Evolutionary conservation across 129 eudicot species (phyloP).

Genomic region (Arctium lappa): DNA sequence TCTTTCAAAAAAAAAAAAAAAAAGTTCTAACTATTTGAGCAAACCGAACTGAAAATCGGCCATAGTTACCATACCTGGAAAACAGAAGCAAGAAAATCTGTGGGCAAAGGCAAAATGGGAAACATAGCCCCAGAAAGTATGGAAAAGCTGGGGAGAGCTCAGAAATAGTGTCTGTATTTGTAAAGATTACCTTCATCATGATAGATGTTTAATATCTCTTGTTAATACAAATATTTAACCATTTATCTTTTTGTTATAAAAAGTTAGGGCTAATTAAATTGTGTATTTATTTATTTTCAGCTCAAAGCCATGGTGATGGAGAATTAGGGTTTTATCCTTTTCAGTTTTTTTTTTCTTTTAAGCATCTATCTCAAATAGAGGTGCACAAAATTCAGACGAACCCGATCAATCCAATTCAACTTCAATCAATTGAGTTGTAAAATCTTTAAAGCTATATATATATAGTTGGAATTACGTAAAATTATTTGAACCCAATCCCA

Average conservation of each 20-base stretch:
- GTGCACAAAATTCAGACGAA: not conserved
- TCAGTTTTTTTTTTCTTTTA: not conserved
- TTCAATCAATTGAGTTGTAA: not conserved
- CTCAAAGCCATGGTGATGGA: not conserved
- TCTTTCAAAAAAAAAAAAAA: too few species aligned
- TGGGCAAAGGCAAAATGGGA: constrained; percentile 44
- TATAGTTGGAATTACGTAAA: not conserved
- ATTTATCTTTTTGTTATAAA: not conserved
- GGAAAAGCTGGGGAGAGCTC: constrained; percentile 42
- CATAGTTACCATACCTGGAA: constrained; percentile 14
- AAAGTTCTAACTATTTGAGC: not conserved
- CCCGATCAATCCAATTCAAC: not conserved
- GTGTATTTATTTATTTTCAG: not conserved
- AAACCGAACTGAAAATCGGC: constrained; percentile 17
- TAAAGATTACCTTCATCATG: constrained; percentile 20
- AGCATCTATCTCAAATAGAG: not conserved
- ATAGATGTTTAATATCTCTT: not conserved
- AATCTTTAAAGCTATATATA: not conserved
- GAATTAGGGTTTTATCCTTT: not conserved
- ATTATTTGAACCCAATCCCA: not conserved
- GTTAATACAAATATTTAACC: not conserved
- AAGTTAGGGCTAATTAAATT: not conserved
- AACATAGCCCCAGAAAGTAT: constrained; percentile 57
- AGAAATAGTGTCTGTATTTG: constrained; percentile 24
- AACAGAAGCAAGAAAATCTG: constrained; percentile 25